phyloP scores from a whole-genome alignment of 805 yeast genomes.

The Metschnikowia henanensis region DNA sequence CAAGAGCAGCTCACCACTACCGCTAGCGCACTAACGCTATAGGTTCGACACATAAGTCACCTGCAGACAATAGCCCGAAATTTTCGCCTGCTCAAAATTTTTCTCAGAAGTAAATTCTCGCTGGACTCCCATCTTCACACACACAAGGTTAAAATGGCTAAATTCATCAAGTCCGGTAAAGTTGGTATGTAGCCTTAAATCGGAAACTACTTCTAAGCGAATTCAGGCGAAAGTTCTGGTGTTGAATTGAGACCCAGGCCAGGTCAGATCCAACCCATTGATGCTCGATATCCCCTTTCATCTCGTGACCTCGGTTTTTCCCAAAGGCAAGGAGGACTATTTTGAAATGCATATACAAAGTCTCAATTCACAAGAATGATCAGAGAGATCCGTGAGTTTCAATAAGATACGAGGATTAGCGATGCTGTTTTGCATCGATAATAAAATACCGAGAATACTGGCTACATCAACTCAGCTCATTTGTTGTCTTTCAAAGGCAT shows the following conservation, averaged over 20 bases:
- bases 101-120: slow-evolving; percentile 13
- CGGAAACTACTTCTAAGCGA: not conserved
- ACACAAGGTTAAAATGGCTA: slow-evolving; percentile 72
- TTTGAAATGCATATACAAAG: not conserved
- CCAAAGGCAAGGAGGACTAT: not conserved
- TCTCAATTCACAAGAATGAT: too few species aligned
- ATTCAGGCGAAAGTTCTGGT: not conserved
- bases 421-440: too few species aligned
- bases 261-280: not conserved
- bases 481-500: too few species aligned
- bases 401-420: too few species aligned
- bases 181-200: slow-evolving; percentile 76
- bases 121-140: slow-evolving; percentile 20
- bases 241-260: not conserved
- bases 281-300: not conserved
- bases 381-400: too few species aligned
- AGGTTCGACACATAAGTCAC: slow-evolving; percentile 14
- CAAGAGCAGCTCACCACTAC: not conserved
- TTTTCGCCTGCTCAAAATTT: slow-evolving; percentile 25
- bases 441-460: too few species aligned
- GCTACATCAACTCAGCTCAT: too few species aligned
- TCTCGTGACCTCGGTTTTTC: not conserved
- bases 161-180: slow-evolving; percentile 99
- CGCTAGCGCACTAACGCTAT: slow-evolving; percentile 4
- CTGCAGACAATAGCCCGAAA: slow-evolving; percentile 20